Conservation (phyloP, 2,329 filamentous ascomycete genomes). For the Fusarium tjaetaba region DNA sequence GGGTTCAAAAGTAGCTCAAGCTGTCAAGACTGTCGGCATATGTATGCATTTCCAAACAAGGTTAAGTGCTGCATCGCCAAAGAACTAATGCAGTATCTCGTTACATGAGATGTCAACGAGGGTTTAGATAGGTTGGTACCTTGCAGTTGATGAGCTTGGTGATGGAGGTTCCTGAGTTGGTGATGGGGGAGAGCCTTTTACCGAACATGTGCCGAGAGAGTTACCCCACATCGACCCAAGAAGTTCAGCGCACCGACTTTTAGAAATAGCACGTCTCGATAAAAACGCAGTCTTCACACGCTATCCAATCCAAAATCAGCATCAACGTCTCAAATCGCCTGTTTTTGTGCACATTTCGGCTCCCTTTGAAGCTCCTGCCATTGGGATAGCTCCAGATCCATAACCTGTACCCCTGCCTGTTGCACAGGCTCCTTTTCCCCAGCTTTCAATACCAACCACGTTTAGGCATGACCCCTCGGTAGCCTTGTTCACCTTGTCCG, state of each 20-base stretch:
- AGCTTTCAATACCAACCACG: constrained; percentile 27
- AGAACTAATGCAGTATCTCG: neutral
- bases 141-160: neutral
- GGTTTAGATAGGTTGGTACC: neutral
- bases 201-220: constrained; percentile 25
- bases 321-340: constrained; percentile 14
- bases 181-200: constrained; percentile 1
- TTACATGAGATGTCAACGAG: neutral
- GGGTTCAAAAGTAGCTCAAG: neutral
- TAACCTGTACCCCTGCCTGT: constrained; percentile 18
- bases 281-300: constrained; percentile 49
- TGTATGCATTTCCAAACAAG: neutral
- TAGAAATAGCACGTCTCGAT: constrained; percentile 48
- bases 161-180: neutral
- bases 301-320: constrained; percentile 31
- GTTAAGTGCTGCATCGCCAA: neutral
- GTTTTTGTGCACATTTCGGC: constrained; percentile 3
- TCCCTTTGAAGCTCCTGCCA: neutral
- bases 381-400: constrained; percentile 14
- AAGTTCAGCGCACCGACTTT: constrained; percentile 54
- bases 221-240: constrained; percentile 52
- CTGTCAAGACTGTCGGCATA: neutral
- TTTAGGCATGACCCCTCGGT: constrained; percentile 54
- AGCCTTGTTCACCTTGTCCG: constrained; percentile 51
- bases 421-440: constrained; percentile 27